Conservation (phyloP, 805 yeast species). For the Zygosaccharomyces bailii region DNA sequence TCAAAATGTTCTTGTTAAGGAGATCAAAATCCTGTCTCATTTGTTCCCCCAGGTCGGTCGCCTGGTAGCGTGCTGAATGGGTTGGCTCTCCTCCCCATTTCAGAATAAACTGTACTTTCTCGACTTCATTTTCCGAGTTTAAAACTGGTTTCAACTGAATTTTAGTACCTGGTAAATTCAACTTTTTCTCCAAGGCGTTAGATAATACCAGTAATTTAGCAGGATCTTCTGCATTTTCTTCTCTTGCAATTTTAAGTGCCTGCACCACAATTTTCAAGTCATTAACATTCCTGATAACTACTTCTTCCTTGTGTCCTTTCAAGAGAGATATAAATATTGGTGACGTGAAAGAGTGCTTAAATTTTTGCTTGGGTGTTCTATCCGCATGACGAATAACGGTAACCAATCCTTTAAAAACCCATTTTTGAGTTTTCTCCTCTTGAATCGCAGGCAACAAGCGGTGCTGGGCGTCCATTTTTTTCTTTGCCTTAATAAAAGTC, state of each 20-base stretch:
- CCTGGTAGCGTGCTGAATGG: slow-evolving; percentile 93
- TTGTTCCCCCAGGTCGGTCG: slow-evolving; percentile 93
- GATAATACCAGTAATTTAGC: slow-evolving; percentile 72
- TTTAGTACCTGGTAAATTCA: slow-evolving; percentile 92
- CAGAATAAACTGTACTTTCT: slow-evolving; percentile 90
- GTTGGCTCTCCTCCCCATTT: slow-evolving; percentile 99
- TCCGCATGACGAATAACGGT: slow-evolving; percentile 95
- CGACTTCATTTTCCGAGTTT: slow-evolving; percentile 65
- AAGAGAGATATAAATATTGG: slow-evolving; percentile 79
- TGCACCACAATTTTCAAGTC: slow-evolving; percentile 83
- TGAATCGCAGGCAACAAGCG: slow-evolving; percentile 36
- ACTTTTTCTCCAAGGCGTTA: slow-evolving; percentile 81
- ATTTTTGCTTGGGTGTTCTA: slow-evolving; percentile 96
- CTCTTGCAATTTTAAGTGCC: slow-evolving; percentile 78
- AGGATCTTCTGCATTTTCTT: slow-evolving; percentile 73
- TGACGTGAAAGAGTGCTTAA: slow-evolving; percentile 89
- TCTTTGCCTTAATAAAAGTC: slow-evolving; percentile 63
- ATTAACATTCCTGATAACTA: slow-evolving; percentile 84
- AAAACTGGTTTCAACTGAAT: slow-evolving; percentile 91
- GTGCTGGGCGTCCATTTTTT: slow-evolving; percentile 42
- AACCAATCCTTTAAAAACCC: slow-evolving; percentile 94
- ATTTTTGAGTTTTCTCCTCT: slow-evolving; percentile 62
- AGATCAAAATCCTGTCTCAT: slow-evolving; percentile 86
- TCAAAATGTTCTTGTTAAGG: slow-evolving; percentile 76
- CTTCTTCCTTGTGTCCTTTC: slow-evolving; percentile 95